Evolutionary conservation across 306 rosid species (phyloP).

Genomic region (Quillaja saponaria): DNA sequence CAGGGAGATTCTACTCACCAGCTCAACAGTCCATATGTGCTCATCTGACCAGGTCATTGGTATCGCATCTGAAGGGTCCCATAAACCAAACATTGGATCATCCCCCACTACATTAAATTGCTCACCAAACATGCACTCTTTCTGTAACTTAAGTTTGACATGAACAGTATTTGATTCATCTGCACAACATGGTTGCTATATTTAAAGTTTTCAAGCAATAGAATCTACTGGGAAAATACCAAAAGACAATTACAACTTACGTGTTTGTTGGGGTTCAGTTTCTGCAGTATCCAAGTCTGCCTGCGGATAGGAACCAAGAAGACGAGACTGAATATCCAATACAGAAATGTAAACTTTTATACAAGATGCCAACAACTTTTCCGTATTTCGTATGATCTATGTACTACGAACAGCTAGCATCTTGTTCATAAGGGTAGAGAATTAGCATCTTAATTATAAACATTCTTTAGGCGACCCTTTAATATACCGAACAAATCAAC

Average conservation of each 20-base stretch:
- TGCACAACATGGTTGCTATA: constrained; percentile 35
- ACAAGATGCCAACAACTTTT: background rate
- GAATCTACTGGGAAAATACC: background rate
- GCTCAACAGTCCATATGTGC: constrained; percentile 68
- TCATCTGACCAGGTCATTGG: constrained; percentile 89
- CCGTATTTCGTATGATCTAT: constrained; percentile 14
- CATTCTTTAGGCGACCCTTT: too few species aligned
- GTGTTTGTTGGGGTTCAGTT: constrained; percentile 34
- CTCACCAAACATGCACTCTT: constrained; percentile 69
- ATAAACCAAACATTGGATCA: constrained; percentile 66
- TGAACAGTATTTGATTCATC: constrained; percentile 52
- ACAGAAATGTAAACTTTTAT: background rate
- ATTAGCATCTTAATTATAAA: too few species aligned
- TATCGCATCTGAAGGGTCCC: constrained; percentile 66
- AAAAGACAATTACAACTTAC: constrained; percentile 31
- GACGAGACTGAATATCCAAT: constrained; percentile 8
- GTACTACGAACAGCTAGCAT: too few species aligned
- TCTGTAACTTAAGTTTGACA: constrained; percentile 68
- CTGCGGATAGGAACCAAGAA: constrained; percentile 34
- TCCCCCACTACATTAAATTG: constrained; percentile 77
- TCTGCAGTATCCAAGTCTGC: constrained; percentile 46
- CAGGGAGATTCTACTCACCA: constrained; percentile 50
- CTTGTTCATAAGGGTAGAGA: too few species aligned
- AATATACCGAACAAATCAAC: too few species aligned
- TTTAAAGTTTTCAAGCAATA: constrained; percentile 5